A percentile compares a stretch with the other conserved stretches of the same genome.
These are phyloP conservation scores for Tetragonia tetragonoides DNA, from an alignment of 148 eudicot species.

Conservation along the genomic window DNA sequence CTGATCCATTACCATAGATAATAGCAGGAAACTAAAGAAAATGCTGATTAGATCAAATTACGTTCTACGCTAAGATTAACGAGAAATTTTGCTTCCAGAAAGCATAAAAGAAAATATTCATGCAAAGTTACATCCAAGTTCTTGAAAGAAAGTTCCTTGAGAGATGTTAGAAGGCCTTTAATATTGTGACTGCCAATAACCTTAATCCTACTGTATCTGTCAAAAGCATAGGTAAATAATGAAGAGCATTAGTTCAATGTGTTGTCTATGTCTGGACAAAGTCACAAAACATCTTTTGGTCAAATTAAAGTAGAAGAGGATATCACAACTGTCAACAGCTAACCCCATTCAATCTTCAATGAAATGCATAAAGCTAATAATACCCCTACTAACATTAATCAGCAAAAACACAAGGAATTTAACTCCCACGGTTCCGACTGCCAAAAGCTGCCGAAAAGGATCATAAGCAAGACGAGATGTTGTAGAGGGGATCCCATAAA, in stretches of 20 bases:
- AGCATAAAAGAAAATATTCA: background rate
- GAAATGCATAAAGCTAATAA: background rate
- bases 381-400: conserved; percentile 7
- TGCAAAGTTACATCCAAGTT: conserved; percentile 60
- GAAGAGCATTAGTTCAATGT: background rate
- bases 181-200: conserved; percentile 79
- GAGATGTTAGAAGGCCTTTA: conserved; percentile 83
- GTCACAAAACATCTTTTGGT: no score
- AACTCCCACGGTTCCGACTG: conserved; percentile 85
- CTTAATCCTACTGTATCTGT: conserved; percentile 95
- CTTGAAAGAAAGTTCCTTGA: conserved; percentile 66
- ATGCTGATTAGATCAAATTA: no score
- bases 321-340: background rate
- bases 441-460: conserved; percentile 82
- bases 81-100: background rate
- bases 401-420: background rate
- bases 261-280: no score
- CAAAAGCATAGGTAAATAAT: conserved; percentile 15
- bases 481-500: conserved; percentile 92
- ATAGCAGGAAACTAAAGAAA: conserved; percentile 7
- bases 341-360: background rate
- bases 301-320: no score
- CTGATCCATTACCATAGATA: background rate
- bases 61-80: no score
- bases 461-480: conserved; percentile 87